A percentile compares a stretch with the other conserved stretches of the same genome.
These are phyloP conservation scores for Blastocystis sp. DNA, from an alignment of 352 stramenopile species.

Conservation along the genomic window DNA sequence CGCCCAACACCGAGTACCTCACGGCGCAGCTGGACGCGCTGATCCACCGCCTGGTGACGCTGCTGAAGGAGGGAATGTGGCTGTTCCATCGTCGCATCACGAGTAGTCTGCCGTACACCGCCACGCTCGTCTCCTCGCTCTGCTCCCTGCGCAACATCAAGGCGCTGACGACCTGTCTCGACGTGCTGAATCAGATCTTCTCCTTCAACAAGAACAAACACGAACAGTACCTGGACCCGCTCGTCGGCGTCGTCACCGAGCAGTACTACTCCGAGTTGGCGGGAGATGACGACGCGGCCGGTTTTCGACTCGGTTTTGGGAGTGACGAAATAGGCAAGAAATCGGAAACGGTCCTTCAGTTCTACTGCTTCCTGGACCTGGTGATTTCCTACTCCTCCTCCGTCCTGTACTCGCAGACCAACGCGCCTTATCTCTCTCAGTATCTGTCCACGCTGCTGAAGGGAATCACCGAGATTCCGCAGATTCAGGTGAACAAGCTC, in stretches of 20 bases:
- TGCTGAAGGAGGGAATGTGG: neutral
- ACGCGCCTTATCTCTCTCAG: conserved; percentile 17
- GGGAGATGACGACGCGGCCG: conserved; percentile 42
- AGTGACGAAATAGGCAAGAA: conserved; percentile 1
- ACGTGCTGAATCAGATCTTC: conserved; percentile 34
- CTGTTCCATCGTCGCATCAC: neutral
- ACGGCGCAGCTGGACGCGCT: neutral
- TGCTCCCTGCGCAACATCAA: neutral
- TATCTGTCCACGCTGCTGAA: conserved; percentile 8
- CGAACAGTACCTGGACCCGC: conserved; percentile 18
- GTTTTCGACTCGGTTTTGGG: neutral
- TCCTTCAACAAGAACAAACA: neutral
- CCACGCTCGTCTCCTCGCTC: neutral
- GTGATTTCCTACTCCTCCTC: neutral
- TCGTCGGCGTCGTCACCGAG: conserved; percentile 23
- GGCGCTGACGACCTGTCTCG: conserved; percentile 5
- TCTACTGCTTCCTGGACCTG: conserved; percentile 23
- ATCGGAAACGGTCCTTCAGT: conserved; percentile 1
- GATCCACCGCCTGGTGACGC: conserved; percentile 8
- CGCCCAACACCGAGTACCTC: neutral
- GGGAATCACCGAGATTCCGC: neutral
- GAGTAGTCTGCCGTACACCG: neutral
- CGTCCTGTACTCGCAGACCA: neutral
- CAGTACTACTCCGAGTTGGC: neutral
- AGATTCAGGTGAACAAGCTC: conserved; percentile 12